Conservation (phyloP, 352 stramenopile species). For the Phytophthora sp. region DNA sequence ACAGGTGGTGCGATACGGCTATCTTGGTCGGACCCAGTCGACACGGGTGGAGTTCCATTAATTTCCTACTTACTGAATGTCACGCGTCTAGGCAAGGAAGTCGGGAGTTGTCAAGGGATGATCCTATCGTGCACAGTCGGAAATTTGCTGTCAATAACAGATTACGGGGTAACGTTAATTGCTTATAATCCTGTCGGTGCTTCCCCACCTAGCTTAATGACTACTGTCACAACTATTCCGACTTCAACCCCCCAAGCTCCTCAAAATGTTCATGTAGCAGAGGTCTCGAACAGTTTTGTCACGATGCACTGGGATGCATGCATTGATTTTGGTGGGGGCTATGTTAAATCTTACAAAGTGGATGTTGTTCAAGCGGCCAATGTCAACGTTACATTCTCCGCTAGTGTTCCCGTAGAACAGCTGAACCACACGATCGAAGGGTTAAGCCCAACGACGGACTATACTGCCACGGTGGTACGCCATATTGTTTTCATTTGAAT, state of each 20-base stretch:
- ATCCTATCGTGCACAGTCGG: conserved; percentile 44
- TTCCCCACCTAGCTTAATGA: conserved; percentile 27
- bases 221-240: conserved; percentile 30
- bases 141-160: conserved; percentile 45
- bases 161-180: conserved; percentile 47
- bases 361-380: conserved; percentile 21
- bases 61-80: conserved; percentile 46
- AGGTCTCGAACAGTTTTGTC: conserved; percentile 24
- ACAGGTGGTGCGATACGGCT: conserved; percentile 55
- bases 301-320: conserved; percentile 43
- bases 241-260: conserved; percentile 40
- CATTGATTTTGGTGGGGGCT: conserved; percentile 53
- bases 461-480: conserved; percentile 57
- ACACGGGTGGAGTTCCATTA: conserved; percentile 56
- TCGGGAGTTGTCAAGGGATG: conserved; percentile 49
- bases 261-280: conserved; percentile 22
- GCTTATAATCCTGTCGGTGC: conserved; percentile 45
- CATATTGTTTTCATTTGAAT: background rate
- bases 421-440: conserved; percentile 26
- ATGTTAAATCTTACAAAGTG: conserved; percentile 45
- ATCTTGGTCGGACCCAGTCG: conserved; percentile 51
- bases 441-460: conserved; percentile 34
- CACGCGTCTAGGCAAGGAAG: conserved; percentile 9
- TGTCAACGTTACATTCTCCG: background rate
- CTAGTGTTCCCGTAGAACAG: conserved; percentile 18